Percentiles rank a stretch among this genome's conserved stretches.
Conservation (phyloP, 1,284 basidiomycete genomes). For the Uromyces viciae-fabae region DNA sequence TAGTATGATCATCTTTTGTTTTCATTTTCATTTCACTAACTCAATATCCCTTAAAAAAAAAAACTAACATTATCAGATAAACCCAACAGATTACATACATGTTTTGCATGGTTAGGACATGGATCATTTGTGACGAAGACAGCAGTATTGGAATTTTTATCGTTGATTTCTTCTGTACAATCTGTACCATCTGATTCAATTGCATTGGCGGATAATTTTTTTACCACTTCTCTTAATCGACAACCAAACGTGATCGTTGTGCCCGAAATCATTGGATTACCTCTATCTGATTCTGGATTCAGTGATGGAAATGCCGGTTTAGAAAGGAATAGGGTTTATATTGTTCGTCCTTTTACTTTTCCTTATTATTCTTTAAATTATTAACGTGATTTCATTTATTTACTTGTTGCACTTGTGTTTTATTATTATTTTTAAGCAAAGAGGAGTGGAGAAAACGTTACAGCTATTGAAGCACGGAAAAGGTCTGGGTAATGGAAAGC, state of each 20-base stretch:
- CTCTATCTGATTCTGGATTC: constrained; percentile 21
- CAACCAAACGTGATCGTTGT: constrained; percentile 49
- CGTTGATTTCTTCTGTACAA: constrained; percentile 24
- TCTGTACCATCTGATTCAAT: constrained; percentile 11
- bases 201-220: constrained; percentile 51
- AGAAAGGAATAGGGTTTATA: constrained; percentile 34
- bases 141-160: constrained; percentile 48
- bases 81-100: constrained; percentile 47
- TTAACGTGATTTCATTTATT: background rate
- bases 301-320: constrained; percentile 38
- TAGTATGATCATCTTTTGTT: background rate
- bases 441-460: constrained; percentile 39
- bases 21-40: background rate
- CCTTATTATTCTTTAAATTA: too few species aligned
- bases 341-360: constrained; percentile 27
- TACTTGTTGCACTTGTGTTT: background rate
- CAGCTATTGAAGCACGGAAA: constrained; percentile 29
- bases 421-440: constrained; percentile 21
- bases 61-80: constrained; percentile 1
- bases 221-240: constrained; percentile 50
- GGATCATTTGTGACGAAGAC: constrained; percentile 50
- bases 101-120: constrained; percentile 52
- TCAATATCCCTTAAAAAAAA: too few species aligned
- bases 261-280: constrained; percentile 3
- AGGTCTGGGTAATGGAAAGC: constrained; percentile 46